These are phyloP conservation scores for Emericellopsis terricola DNA, from an alignment of 495 filamentous ascomycete genomes.

Conservation along the genomic window DNA sequence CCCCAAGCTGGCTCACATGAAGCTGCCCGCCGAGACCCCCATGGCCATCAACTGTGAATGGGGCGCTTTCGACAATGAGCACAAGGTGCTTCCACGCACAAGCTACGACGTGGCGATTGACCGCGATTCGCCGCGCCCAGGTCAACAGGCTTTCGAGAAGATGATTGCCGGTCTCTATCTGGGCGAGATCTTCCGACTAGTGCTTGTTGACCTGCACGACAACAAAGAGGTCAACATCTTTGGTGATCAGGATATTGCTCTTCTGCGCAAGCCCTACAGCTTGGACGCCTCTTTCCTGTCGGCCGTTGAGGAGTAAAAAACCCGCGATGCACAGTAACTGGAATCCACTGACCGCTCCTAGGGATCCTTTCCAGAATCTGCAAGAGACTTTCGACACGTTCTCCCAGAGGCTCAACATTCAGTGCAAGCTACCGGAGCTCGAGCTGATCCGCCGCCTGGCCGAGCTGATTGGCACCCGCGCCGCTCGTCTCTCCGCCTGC, in stretches of 20 bases:
- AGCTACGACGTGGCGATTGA: constrained; percentile 75
- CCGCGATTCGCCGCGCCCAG: constrained; percentile 81
- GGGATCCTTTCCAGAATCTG: constrained; percentile 87
- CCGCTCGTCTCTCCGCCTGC: constrained; percentile 80
- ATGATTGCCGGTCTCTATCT: constrained; percentile 95
- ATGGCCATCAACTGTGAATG: constrained; percentile 99
- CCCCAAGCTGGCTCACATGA: constrained; percentile 86
- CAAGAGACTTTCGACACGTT: constrained; percentile 71
- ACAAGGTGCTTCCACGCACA: constrained; percentile 77
- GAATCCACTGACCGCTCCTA: constrained; percentile 8
- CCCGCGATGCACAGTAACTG: background rate
- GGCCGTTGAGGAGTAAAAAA: constrained; percentile 63
- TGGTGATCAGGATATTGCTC: constrained; percentile 58
- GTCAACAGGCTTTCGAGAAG: constrained; percentile 94
- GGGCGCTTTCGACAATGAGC: constrained; percentile 96
- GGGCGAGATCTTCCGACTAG: constrained; percentile 85
- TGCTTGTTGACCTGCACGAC: constrained; percentile 70
- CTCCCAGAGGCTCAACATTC: constrained; percentile 49
- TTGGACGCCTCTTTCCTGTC: constrained; percentile 91
- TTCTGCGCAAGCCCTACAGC: constrained; percentile 64
- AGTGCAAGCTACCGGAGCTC: constrained; percentile 51
- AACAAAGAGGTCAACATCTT: constrained; percentile 65
- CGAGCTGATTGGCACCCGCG: constrained; percentile 86
- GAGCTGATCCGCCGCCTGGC: constrained; percentile 76
- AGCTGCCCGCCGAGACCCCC: constrained; percentile 71